Conservation (phyloP, 129 eudicot genomes). For the Silybum marianum region DNA sequence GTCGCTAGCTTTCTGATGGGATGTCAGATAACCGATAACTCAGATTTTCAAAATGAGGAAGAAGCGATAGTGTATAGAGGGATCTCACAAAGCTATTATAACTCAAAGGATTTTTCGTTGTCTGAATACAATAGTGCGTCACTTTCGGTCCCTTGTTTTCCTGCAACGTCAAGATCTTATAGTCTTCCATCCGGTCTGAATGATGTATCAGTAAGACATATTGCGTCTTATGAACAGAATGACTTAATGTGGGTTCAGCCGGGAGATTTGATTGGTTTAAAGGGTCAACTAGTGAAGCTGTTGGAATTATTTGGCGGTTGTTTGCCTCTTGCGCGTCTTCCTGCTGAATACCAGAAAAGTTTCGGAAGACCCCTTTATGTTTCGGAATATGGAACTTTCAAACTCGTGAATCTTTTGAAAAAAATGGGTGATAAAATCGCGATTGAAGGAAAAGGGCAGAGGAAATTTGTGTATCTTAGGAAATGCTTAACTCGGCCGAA, state of each 20-base stretch:
- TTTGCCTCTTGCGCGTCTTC: slow-evolving; percentile 64
- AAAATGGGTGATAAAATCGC: slow-evolving; percentile 70
- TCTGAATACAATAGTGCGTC: slow-evolving; percentile 49
- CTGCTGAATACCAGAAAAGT: slow-evolving; percentile 78
- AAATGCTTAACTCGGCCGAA: slow-evolving; percentile 40
- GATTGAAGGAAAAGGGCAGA: slow-evolving; percentile 75
- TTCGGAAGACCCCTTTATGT: slow-evolving; percentile 83
- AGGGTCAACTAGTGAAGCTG: slow-evolving; percentile 73
- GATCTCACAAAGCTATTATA: slow-evolving; percentile 51
- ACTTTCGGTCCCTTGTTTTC: slow-evolving; percentile 32
- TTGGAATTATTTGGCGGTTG: slow-evolving; percentile 69
- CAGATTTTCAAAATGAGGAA: slow-evolving; percentile 69
- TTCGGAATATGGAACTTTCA: slow-evolving; percentile 72
- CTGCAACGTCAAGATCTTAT: slow-evolving; percentile 46
- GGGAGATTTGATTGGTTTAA: slow-evolving; percentile 80
- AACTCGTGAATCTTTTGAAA: slow-evolving; percentile 71
- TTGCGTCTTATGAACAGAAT: slow-evolving; percentile 38
- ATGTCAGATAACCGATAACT: slow-evolving; percentile 49
- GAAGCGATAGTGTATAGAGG: slow-evolving; percentile 89
- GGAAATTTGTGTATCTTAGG: slow-evolving; percentile 58
- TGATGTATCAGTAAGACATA: slow-evolving; percentile 44
- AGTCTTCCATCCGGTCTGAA: slow-evolving; percentile 54
- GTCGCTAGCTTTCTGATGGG: slow-evolving; percentile 41
- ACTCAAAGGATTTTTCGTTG: slow-evolving; percentile 48
- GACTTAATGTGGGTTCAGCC: slow-evolving; percentile 83